phyloP scores from a whole-genome alignment of 768 basidiomycete genomes.

The Boletus speciosus region DNA sequence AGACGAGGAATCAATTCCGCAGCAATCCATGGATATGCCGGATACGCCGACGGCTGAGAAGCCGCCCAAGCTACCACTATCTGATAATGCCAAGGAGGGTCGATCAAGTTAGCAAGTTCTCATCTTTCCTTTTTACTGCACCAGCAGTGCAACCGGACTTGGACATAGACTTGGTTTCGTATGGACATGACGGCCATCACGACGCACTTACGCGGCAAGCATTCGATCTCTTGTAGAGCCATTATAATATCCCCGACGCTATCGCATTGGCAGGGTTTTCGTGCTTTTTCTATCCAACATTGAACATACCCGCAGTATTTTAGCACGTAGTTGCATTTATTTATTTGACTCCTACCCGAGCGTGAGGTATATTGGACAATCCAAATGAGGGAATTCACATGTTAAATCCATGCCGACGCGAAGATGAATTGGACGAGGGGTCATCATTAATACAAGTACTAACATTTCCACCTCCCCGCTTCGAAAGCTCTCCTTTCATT shows the following conservation, averaged over 20 bases:
- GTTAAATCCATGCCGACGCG: conserved; percentile 20
- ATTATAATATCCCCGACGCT: conserved; percentile 16
- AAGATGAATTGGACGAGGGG: conserved; percentile 16
- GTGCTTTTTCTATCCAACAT: conserved; percentile 9
- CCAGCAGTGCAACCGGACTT: neutral
- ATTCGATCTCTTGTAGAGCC: conserved; percentile 13
- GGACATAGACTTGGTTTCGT: conserved; percentile 2
- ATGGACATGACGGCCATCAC: conserved; percentile 2
- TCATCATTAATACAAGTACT: neutral
- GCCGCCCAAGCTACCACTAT: conserved; percentile 1
- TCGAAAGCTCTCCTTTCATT: too few relatives aligned
- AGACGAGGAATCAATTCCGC: conserved; percentile 22
- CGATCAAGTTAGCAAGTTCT: conserved; percentile 1
- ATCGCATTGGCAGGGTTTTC: conserved; percentile 8
- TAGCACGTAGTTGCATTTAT: conserved; percentile 1
- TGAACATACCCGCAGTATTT: conserved; percentile 1
- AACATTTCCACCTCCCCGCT: neutral
- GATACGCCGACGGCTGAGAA: conserved; percentile 23
- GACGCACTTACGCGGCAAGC: conserved; percentile 10
- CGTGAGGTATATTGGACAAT: neutral
- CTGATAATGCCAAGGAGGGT: conserved; percentile 6
- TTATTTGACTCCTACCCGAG: conserved; percentile 8
- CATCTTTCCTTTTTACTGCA: conserved; percentile 3
- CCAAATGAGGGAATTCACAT: conserved; percentile 28
- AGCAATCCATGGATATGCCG: conserved; percentile 7